These are phyloP conservation scores for Ascochyta pisi DNA, from an alignment of 2,329 filamentous ascomycete genomes.

Conservation along the genomic window DNA sequence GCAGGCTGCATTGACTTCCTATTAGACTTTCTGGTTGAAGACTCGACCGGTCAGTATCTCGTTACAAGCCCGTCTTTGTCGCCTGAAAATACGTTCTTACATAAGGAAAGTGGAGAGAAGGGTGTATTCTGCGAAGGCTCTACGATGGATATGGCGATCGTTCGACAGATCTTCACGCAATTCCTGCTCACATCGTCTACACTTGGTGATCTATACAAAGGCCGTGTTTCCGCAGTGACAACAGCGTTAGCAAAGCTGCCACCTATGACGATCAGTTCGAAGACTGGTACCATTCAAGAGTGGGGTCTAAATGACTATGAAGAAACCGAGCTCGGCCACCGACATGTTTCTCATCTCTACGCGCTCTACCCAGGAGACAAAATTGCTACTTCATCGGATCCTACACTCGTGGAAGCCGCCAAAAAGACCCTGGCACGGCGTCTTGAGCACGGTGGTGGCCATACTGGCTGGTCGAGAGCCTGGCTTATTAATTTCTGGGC, in stretches of 20 bases:
- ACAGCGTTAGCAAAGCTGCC: conserved; percentile 17
- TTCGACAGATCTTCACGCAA: conserved; percentile 50
- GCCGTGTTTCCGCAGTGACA: conserved; percentile 2
- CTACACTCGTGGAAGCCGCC: conserved; percentile 42
- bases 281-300: conserved; percentile 39
- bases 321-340: conserved; percentile 57
- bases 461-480: conserved; percentile 61
- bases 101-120: conserved; percentile 34
- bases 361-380: conserved; percentile 56
- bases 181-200: conserved; percentile 25
- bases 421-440: conserved; percentile 42
- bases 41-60: conserved; percentile 22
- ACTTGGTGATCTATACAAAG: not conserved
- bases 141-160: conserved; percentile 57
- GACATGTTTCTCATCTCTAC: conserved; percentile 60
- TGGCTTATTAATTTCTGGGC: conserved; percentile 61
- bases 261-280: conserved; percentile 30
- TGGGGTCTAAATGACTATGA: conserved; percentile 41
- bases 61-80: conserved; percentile 51
- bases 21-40: conserved; percentile 49
- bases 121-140: conserved; percentile 36
- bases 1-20: conserved; percentile 49
- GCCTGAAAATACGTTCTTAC: conserved; percentile 47
- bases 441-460: conserved; percentile 40
- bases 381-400: conserved; percentile 48